These are phyloP conservation scores for Coemansia sp. DNA, from an alignment of 192 early-diverging fungal species.

Conservation along the genomic window DNA sequence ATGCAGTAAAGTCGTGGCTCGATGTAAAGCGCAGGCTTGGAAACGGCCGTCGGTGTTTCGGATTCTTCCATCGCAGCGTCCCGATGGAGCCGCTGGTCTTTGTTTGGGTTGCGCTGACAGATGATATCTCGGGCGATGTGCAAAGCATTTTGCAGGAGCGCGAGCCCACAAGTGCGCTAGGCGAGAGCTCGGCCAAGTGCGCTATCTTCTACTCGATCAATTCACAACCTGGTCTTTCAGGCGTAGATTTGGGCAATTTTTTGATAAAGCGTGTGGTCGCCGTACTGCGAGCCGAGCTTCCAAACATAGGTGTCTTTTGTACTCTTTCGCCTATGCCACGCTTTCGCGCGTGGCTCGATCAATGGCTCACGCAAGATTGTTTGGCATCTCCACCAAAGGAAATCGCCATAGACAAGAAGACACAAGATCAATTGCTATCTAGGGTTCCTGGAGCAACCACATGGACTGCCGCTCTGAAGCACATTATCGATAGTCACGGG, in stretches of 20 bases:
- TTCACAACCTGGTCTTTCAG: constrained; percentile 81
- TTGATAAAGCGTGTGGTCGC: constrained; percentile 87
- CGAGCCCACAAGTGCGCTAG: constrained; percentile 36
- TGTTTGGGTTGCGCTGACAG: constrained; percentile 82
- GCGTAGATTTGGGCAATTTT: constrained; percentile 91
- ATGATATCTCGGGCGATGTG: constrained; percentile 66
- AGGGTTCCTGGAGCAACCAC: constrained; percentile 27
- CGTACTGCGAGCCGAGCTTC: constrained; percentile 71
- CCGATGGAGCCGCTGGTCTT: constrained; percentile 86
- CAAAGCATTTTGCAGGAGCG: constrained; percentile 68
- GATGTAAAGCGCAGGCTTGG: constrained; percentile 81
- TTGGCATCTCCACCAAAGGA: constrained; percentile 18
- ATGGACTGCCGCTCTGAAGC: constrained; percentile 47
- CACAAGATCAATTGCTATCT: constrained; percentile 11
- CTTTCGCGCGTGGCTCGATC: constrained; percentile 80
- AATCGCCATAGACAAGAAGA: constrained; percentile 10
- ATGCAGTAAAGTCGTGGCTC: constrained; percentile 78
- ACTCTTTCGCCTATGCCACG: constrained; percentile 91
- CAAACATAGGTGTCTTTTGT: constrained; percentile 76
- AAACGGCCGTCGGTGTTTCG: constrained; percentile 77
- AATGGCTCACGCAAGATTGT: constrained; percentile 43
- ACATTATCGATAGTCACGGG: constrained; percentile 40
- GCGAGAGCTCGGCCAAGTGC: constrained; percentile 56
- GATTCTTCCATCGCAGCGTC: constrained; percentile 78
- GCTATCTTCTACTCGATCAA: constrained; percentile 97